Evolutionary conservation across 2,329 filamentous ascomycete species (phyloP).

Genomic region (Rhynchosporium agropyri): DNA sequence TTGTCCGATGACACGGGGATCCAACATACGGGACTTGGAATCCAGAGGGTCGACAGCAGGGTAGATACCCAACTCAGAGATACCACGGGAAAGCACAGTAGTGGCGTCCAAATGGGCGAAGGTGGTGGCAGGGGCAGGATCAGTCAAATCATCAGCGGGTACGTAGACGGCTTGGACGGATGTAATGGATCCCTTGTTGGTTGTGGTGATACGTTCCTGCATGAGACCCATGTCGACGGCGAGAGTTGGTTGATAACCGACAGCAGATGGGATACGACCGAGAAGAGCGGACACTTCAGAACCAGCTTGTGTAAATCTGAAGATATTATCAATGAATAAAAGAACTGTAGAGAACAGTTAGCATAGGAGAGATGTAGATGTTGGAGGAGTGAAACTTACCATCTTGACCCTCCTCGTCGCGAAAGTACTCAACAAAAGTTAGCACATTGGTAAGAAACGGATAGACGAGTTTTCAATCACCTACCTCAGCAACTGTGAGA

Average conservation of each 20-base stretch:
- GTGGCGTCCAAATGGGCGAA: conserved; percentile 99
- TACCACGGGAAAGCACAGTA: conserved; percentile 99
- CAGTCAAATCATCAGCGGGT: conserved; percentile 99
- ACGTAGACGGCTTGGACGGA: conserved; percentile 99
- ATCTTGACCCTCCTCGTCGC: conserved; percentile 78
- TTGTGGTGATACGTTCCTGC: conserved; percentile 99
- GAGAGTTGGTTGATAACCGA: conserved; percentile 99
- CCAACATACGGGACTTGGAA: conserved; percentile 99
- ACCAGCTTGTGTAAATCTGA: conserved; percentile 99
- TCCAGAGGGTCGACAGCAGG: conserved; percentile 99
- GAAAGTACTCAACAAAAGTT: conserved; percentile 83
- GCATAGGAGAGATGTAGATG: conserved; percentile 20
- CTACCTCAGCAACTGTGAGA: no score
- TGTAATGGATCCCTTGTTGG: conserved; percentile 98
- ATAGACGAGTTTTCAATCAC: background rate
- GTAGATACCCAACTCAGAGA: conserved; percentile 99
- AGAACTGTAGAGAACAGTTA: conserved; percentile 62
- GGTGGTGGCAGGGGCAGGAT: conserved; percentile 98
- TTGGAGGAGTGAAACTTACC: conserved; percentile 51
- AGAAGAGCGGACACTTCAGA: conserved; percentile 99
- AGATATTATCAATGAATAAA: conserved; percentile 99
- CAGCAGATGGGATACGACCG: conserved; percentile 99
- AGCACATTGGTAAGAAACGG: conserved; percentile 13
- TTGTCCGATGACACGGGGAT: conserved; percentile 96
- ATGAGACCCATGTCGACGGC: conserved; percentile 99